These are phyloP conservation scores for Plantago coronopus DNA, from an alignment of 305 asterid genomes.

Conservation along the genomic window DNA sequence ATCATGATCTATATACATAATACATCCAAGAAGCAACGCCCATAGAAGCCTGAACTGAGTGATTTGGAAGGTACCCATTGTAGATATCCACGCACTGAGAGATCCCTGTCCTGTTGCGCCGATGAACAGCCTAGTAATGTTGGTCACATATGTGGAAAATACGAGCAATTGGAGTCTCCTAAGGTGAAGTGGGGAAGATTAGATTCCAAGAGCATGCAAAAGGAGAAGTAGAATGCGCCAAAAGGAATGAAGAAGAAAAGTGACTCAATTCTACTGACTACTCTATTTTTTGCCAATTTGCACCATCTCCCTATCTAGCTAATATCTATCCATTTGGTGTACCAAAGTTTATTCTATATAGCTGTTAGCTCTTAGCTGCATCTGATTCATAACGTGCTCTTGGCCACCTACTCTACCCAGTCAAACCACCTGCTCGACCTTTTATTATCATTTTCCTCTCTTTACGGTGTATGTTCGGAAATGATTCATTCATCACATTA, in stretches of 20 bases:
- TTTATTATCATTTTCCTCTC: background rate
- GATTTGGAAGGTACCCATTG: constrained; percentile 36
- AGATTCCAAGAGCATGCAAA: constrained; percentile 39
- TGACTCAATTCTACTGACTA: constrained; percentile 12
- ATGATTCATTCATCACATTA: too few relatives aligned
- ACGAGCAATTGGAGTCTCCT: constrained; percentile 20
- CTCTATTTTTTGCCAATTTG: constrained; percentile 12
- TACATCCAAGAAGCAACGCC: too few relatives aligned
- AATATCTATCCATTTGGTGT: constrained; percentile 17
- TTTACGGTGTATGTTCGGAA: too few relatives aligned
- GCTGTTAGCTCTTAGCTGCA: constrained; percentile 25
- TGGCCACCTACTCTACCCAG: constrained; percentile 4
- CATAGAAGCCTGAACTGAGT: background rate
- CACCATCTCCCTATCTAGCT: constrained; percentile 16
- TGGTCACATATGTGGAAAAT: constrained; percentile 7
- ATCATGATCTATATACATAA: too few relatives aligned
- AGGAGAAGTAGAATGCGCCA: constrained; percentile 40
- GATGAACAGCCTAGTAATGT: background rate
- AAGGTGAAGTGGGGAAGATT: constrained; percentile 15
- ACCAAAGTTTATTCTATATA: constrained; percentile 16
- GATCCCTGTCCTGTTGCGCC: constrained; percentile 5
- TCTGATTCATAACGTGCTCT: constrained; percentile 30
- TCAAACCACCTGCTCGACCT: background rate
- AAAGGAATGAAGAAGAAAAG: constrained; percentile 18
- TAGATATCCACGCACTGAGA: constrained; percentile 29